Evolutionary conservation across 208 protist species (phyloP).

Genomic region (Sergeia podlipaevii): DNA sequence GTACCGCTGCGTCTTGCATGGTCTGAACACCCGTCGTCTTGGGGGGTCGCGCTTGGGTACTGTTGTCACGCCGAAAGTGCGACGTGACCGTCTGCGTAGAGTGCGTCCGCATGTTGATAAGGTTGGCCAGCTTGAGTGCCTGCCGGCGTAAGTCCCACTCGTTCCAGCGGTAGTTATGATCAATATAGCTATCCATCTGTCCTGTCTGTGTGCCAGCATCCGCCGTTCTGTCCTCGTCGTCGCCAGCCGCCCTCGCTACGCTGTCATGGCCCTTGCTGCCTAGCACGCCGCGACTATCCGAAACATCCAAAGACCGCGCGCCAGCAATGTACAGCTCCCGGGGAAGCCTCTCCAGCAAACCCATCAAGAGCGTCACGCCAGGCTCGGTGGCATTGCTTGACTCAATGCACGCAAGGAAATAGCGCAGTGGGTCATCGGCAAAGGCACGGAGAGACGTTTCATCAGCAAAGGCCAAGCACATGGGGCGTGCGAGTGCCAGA

Average conservation of each 20-base stretch:
- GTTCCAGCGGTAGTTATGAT: constrained; percentile 91
- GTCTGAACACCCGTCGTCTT: constrained; percentile 79
- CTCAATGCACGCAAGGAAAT: constrained; percentile 32
- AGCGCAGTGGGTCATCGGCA: constrained; percentile 35
- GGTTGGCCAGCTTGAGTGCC: constrained; percentile 87
- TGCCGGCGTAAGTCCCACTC: constrained; percentile 92
- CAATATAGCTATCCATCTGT: constrained; percentile 81
- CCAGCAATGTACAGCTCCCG: constrained; percentile 81
- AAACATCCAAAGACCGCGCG: constrained; percentile 42
- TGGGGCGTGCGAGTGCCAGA: constrained; percentile 22
- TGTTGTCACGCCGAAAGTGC: constrained; percentile 80
- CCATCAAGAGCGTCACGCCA: constrained; percentile 49
- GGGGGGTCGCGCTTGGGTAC: constrained; percentile 69
- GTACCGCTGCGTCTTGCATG: constrained; percentile 71
- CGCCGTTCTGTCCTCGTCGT: not conserved
- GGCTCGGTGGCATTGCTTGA: constrained; percentile 35
- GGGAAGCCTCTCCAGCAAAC: constrained; percentile 44
- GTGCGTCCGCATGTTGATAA: constrained; percentile 88
- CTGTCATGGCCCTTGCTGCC: not conserved
- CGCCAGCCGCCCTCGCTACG: not conserved
- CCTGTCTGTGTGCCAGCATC: constrained; percentile 81
- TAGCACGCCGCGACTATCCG: constrained; percentile 9
- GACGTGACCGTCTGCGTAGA: constrained; percentile 74
- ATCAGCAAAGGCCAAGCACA: constrained; percentile 41
- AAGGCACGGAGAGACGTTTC: constrained; percentile 42